These are phyloP conservation scores for Cladosporium sp. DNA, from an alignment of 2,329 filamentous ascomycete genomes.

Conservation along the genomic window DNA sequence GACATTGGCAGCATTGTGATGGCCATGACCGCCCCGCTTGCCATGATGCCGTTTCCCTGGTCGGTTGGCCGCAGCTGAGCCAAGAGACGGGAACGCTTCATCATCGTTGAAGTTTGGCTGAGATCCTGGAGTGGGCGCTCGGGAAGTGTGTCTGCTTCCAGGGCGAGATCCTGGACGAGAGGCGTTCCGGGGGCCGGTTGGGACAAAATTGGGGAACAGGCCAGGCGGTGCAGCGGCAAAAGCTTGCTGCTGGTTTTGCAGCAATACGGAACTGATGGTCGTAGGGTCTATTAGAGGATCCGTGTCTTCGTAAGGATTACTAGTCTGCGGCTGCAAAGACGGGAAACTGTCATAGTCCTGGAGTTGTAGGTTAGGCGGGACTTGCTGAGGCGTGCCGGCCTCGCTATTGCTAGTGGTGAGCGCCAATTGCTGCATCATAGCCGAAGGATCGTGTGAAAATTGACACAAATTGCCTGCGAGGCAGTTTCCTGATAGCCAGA, in stretches of 20 bases:
- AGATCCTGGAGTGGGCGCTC: slow-evolving; percentile 65
- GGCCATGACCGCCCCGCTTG: slow-evolving; percentile 79
- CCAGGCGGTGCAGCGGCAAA: slow-evolving; percentile 58
- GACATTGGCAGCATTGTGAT: slow-evolving; percentile 64
- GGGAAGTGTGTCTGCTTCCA: slow-evolving; percentile 74
- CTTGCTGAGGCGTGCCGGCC: slow-evolving; percentile 61
- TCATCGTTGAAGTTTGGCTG: slow-evolving; percentile 76
- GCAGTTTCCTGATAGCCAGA: slow-evolving; percentile 95
- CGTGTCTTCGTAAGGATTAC: slow-evolving; percentile 45
- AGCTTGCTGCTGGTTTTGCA: slow-evolving; percentile 41
- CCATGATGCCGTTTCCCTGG: slow-evolving; percentile 89
- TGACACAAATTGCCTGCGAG: slow-evolving; percentile 91
- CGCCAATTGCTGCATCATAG: slow-evolving; percentile 77
- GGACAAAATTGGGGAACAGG: slow-evolving; percentile 62
- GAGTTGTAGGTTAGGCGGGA: slow-evolving; percentile 71
- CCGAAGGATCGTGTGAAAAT: slow-evolving; percentile 92
- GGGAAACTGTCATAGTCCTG: slow-evolving; percentile 87
- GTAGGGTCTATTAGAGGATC: slow-evolving; percentile 37
- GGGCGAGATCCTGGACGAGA: slow-evolving; percentile 78
- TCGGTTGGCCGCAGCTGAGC: slow-evolving; percentile 70
- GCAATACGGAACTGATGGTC: slow-evolving; percentile 46
- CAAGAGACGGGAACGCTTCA: slow-evolving; percentile 89
- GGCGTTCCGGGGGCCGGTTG: slow-evolving; percentile 40
- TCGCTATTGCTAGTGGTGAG: slow-evolving; percentile 58
- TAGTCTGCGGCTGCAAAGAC: slow-evolving; percentile 57